Percentiles rank a stretch among this genome's conserved stretches.
phyloP scores from a whole-genome alignment of 108 stramenopile genomes.

The Cylindrotheca fusiformis region DNA sequence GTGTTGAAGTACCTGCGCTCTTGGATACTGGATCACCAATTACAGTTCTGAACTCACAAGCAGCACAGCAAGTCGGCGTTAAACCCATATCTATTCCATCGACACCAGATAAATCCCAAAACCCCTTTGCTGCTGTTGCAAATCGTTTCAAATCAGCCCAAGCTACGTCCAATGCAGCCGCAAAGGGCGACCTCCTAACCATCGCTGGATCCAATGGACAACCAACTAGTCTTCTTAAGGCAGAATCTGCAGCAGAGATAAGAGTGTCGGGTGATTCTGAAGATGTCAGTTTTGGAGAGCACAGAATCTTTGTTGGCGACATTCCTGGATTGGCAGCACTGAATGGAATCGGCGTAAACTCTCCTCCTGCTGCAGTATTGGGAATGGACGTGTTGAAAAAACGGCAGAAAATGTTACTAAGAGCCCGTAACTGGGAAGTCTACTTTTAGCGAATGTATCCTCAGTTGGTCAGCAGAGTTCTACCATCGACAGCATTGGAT shows the following conservation, averaged over 20 bases:
- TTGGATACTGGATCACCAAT: slow-evolving; percentile 79
- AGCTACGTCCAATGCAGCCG: slow-evolving; percentile 42
- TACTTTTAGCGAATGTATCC: too few species aligned
- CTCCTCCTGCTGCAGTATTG: slow-evolving; percentile 68
- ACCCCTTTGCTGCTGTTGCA: slow-evolving; percentile 55
- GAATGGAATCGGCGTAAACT: slow-evolving; percentile 56
- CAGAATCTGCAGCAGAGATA: slow-evolving; percentile 16
- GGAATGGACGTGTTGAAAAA: slow-evolving; percentile 70
- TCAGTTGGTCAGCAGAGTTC: too few species aligned
- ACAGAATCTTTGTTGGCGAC: slow-evolving; percentile 62
- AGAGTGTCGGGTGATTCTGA: slow-evolving; percentile 17
- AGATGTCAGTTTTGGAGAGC: slow-evolving; percentile 28
- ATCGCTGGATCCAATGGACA: slow-evolving; percentile 49
- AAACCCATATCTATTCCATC: slow-evolving; percentile 14
- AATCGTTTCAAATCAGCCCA: slow-evolving; percentile 51
- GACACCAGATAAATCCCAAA: slow-evolving; percentile 18
- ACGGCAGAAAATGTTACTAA: slow-evolving; percentile 52
- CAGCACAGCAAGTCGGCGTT: slow-evolving; percentile 58
- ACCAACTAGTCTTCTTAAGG: slow-evolving; percentile 48
- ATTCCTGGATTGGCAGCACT: slow-evolving; percentile 74
- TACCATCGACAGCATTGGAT: too few species aligned
- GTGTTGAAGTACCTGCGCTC: slow-evolving; percentile 61
- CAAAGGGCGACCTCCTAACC: slow-evolving; percentile 52
- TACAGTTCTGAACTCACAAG: slow-evolving; percentile 67
- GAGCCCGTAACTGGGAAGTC: slow-evolving; percentile 54